These are phyloP conservation scores for Lasiosphaeria miniovina DNA, from an alignment of 495 filamentous ascomycete genomes.

Conservation along the genomic window DNA sequence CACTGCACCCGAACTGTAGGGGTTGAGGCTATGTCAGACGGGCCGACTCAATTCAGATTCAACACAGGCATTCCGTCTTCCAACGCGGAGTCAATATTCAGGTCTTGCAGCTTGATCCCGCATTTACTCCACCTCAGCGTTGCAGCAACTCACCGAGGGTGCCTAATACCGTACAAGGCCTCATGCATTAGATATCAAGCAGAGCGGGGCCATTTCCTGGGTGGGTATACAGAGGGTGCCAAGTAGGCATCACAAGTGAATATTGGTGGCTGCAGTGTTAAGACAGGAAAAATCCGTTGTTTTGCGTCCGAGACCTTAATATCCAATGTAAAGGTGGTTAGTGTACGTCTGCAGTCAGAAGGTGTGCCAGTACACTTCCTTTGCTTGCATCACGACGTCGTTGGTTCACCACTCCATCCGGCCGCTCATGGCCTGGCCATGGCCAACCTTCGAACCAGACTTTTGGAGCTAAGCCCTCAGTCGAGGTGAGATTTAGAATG, in stretches of 20 bases:
- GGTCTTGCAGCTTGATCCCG: conserved; percentile 1
- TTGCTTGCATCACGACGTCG: conserved; percentile 4
- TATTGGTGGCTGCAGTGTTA: background rate
- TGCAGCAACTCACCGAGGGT: background rate
- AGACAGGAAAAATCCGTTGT: background rate
- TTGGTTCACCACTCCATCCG: conserved; percentile 1
- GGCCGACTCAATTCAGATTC: background rate
- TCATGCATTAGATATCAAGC: background rate
- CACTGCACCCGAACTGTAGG: background rate
- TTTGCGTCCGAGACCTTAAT: background rate
- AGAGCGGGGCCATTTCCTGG: background rate
- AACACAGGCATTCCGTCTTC: background rate
- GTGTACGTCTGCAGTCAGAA: background rate
- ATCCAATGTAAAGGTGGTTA: conserved; percentile 2
- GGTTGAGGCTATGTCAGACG: conserved; percentile 1
- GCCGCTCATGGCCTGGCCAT: conserved; percentile 5
- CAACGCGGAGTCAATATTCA: conserved; percentile 1
- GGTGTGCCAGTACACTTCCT: background rate
- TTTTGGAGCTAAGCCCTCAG: conserved; percentile 6
- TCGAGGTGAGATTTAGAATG: conserved; percentile 5
- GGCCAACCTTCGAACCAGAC: conserved; percentile 5
- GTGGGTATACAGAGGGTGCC: background rate
- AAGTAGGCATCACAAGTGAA: background rate
- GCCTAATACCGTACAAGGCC: background rate
- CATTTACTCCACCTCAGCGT: background rate